These are phyloP conservation scores for Ogataea chonburiensis DNA, from an alignment of 805 yeast genomes.

Conservation along the genomic window DNA sequence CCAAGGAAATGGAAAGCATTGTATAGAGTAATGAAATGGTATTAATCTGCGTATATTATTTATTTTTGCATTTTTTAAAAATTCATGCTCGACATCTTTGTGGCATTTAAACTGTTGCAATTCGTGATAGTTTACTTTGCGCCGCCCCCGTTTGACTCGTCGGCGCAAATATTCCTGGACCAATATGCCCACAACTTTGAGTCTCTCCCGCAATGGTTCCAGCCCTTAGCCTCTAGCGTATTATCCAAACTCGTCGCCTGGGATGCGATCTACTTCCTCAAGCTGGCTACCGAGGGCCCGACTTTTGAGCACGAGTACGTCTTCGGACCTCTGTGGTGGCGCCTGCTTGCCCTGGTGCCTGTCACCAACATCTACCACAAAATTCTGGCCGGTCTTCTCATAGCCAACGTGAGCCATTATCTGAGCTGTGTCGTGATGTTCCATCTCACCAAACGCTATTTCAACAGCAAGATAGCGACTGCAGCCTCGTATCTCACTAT, in stretches of 20 bases:
- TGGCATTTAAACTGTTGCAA: constrained; percentile 39
- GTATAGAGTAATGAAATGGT: constrained; percentile 43
- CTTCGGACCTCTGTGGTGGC: constrained; percentile 77
- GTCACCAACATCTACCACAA: constrained; percentile 41
- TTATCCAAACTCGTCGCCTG: constrained; percentile 63
- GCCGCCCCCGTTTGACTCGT: constrained; percentile 51
- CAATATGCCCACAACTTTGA: constrained; percentile 20
- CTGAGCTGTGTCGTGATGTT: constrained; percentile 49
- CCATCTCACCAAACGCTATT: constrained; percentile 40
- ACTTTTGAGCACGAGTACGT: constrained; percentile 90
- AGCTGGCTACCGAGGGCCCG: constrained; percentile 49
- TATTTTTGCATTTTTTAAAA: constrained; percentile 9
- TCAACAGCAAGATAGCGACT: constrained; percentile 16
- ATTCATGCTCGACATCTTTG: constrained; percentile 23
- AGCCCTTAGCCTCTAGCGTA: constrained; percentile 23
- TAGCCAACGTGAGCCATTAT: constrained; percentile 55
- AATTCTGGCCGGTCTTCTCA: constrained; percentile 45
- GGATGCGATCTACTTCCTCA: constrained; percentile 81
- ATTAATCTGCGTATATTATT: neutral
- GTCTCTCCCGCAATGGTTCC: constrained; percentile 3
- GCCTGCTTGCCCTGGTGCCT: constrained; percentile 32
- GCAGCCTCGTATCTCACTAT: constrained; percentile 42
- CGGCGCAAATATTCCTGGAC: constrained; percentile 39
- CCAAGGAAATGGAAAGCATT: constrained; percentile 89
- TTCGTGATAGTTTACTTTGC: constrained; percentile 37